These are phyloP conservation scores for Podaxis sp. DNA, from an alignment of 768 basidiomycete genomes.

Conservation along the genomic window DNA sequence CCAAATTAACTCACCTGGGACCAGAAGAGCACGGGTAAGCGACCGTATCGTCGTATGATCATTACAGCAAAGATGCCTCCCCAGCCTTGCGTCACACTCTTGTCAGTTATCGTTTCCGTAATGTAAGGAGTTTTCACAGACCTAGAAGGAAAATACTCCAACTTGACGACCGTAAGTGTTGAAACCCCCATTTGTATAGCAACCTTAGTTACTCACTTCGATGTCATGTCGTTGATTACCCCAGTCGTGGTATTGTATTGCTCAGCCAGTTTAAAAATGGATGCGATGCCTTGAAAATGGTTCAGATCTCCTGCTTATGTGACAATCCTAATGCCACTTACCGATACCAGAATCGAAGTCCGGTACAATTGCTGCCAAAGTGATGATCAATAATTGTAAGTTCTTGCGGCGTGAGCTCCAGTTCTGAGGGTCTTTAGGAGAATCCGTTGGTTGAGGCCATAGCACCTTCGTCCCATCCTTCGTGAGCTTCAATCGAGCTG, in stretches of 20 bases:
- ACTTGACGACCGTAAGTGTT: slow-evolving; percentile 30
- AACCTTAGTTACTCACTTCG: slow-evolving; percentile 38
- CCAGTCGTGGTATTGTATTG: slow-evolving; percentile 55
- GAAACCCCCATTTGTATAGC: neutral
- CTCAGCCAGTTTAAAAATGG: slow-evolving; percentile 54
- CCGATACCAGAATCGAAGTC: slow-evolving; percentile 71
- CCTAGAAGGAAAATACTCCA: slow-evolving; percentile 69
- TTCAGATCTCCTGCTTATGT: neutral
- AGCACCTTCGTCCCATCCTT: slow-evolving; percentile 58
- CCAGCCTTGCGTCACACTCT: slow-evolving; percentile 38
- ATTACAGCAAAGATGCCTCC: slow-evolving; percentile 65
- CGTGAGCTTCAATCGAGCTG: slow-evolving; percentile 55
- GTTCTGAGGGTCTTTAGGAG: slow-evolving; percentile 66
- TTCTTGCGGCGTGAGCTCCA: slow-evolving; percentile 57
- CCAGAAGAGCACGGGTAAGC: slow-evolving; percentile 72
- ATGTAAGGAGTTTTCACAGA: slow-evolving; percentile 21
- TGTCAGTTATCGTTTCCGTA: neutral
- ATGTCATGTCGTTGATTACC: slow-evolving; percentile 62
- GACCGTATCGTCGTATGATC: slow-evolving; percentile 60
- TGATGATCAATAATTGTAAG: slow-evolving; percentile 58
- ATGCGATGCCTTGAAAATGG: neutral
- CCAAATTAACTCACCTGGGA: slow-evolving; percentile 46
- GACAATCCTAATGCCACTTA: slow-evolving; percentile 20
- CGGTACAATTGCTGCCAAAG: slow-evolving; percentile 63
- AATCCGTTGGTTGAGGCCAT: slow-evolving; percentile 69